Conservation (phyloP, 208 protist species). For the Trypanosoma vivax region DNA sequence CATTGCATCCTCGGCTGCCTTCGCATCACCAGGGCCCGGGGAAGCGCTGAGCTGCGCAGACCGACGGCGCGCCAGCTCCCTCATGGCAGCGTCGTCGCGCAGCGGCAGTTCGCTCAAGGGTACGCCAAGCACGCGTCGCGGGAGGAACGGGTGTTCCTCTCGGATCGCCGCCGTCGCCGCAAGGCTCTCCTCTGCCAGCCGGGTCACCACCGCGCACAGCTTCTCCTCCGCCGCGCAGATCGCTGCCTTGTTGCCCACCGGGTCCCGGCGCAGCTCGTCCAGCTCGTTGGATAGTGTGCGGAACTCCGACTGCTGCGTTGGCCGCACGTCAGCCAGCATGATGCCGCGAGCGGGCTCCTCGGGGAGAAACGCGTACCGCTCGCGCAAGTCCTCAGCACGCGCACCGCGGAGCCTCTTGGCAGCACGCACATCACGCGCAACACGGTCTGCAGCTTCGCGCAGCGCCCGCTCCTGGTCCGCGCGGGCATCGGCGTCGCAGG, state of each 20-base stretch:
- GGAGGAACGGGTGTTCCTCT: background rate
- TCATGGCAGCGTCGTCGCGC: background rate
- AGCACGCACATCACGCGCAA: background rate
- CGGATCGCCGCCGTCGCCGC: background rate
- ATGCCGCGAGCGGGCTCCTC: background rate
- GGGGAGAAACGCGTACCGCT: constrained; percentile 2
- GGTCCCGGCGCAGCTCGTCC: constrained; percentile 1
- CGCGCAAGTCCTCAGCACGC: background rate
- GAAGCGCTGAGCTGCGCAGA: background rate
- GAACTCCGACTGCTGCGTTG: background rate
- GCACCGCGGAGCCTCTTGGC: background rate
- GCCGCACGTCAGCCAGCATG: background rate
- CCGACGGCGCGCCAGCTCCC: background rate
- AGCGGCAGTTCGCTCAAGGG: constrained; percentile 1
- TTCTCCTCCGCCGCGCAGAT: background rate
- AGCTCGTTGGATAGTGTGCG: background rate
- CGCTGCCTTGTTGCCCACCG: background rate
- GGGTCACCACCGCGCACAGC: background rate
- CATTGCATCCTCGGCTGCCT: background rate
- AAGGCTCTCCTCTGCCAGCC: background rate
- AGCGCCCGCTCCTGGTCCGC: background rate
- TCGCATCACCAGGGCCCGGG: background rate
- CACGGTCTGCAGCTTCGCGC: background rate
- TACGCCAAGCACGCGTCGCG: background rate
- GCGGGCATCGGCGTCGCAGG: background rate